Conservation (phyloP, 805 yeast genomes). For the Dipodascopsis uninucleata region DNA sequence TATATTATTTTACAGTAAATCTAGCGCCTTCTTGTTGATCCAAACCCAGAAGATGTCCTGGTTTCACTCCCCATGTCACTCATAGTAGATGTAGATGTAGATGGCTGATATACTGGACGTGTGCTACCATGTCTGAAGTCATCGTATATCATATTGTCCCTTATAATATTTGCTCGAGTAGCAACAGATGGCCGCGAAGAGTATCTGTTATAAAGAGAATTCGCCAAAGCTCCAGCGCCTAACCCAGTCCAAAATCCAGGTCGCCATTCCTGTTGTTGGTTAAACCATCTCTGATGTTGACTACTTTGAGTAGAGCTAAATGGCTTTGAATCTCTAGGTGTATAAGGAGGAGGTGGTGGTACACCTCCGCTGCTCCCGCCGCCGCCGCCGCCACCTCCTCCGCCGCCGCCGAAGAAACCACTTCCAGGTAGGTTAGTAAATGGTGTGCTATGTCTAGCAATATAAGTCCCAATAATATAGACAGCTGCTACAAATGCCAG, state of each 20-base stretch:
- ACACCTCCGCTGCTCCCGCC: slow-evolving; percentile 6
- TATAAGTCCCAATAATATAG: not conserved
- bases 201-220: slow-evolving; percentile 9
- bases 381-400: slow-evolving; percentile 6
- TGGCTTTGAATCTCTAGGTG: slow-evolving; percentile 8
- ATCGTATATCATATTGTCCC: slow-evolving; percentile 6
- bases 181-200: slow-evolving; percentile 3
- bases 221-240: slow-evolving; percentile 21
- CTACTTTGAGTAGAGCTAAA: slow-evolving; percentile 14
- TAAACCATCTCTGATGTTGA: slow-evolving; percentile 9
- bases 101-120: too few relatives aligned
- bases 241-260: slow-evolving; percentile 27
- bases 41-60: slow-evolving; percentile 16
- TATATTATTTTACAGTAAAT: not conserved
- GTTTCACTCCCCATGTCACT: not conserved
- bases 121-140: not conserved
- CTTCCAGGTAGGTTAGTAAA: not conserved
- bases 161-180: slow-evolving; percentile 7
- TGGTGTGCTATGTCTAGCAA: too few relatives aligned
- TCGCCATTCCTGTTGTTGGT: slow-evolving; percentile 12
- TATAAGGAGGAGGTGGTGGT: slow-evolving; percentile 21
- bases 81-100: not conserved
- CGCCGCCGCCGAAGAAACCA: slow-evolving; percentile 4
- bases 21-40: slow-evolving; percentile 20
- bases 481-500: not conserved